Conservation (phyloP, 306 rosid species). For the Cyamopsis tetragonoloba region DNA sequence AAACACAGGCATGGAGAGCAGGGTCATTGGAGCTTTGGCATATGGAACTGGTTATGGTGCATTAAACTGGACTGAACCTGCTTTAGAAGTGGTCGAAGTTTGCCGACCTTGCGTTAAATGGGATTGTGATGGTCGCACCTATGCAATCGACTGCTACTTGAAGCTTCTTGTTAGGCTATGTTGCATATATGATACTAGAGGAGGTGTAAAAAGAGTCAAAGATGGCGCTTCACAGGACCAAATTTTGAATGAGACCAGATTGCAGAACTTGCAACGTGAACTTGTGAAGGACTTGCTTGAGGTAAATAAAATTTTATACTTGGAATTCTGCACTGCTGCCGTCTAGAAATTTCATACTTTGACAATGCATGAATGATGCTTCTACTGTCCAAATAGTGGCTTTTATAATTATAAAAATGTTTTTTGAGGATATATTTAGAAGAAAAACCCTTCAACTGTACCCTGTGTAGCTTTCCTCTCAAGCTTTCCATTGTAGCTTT, state of each 20-base stretch:
- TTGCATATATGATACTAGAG: conserved; percentile 87
- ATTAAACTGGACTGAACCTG: conserved; percentile 96
- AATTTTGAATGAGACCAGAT: conserved; percentile 95
- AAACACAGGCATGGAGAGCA: conserved; percentile 88
- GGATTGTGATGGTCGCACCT: conserved; percentile 98
- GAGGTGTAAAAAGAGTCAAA: conserved; percentile 94
- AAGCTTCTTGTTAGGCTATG: conserved; percentile 95
- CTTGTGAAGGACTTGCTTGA: conserved; percentile 78
- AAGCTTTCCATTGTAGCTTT: neutral
- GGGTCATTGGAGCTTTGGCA: conserved; percentile 99
- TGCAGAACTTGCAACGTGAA: conserved; percentile 91
- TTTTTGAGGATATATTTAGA: neutral
- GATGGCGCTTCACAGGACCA: conserved; percentile 99
- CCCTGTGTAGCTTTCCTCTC: neutral
- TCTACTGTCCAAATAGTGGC: neutral
- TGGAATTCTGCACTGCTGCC: neutral
- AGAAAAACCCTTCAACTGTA: neutral
- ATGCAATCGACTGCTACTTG: conserved; percentile 95
- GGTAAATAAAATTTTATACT: conserved; percentile 42
- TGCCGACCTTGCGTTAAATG: conserved; percentile 97
- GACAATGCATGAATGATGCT: conserved; percentile 9
- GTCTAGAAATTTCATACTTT: conserved; percentile 16
- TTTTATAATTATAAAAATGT: neutral
- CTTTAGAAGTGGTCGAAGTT: conserved; percentile 96
- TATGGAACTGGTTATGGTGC: conserved; percentile 99